Base-by-base conservation (phyloP, 805 yeast species). In the Lipomyces yamadae region DNA sequence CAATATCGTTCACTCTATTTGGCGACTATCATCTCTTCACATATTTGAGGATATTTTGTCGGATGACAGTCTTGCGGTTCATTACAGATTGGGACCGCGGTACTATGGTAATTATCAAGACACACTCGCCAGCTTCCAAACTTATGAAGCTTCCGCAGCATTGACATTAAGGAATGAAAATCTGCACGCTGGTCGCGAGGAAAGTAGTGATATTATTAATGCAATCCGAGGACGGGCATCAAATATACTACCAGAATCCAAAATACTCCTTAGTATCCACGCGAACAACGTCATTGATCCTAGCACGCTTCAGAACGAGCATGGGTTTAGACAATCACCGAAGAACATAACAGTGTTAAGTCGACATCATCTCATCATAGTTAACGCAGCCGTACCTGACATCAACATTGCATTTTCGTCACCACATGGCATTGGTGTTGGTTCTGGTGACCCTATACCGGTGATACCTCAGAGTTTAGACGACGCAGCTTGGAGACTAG, bases 401-500 rank as follows among this genome's bases (percentile, higher is more conserved):
- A 62, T 63, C n/a, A 61, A 58, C 45, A 69, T 70, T n/a, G 67
- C 68, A 1, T 64, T 69, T 24, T 39, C 71, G 11, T 35, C 72
- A 6, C 30, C 56, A 32, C 56, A 63, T 42, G 71, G 70, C 18
- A 34, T 60, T 32, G 72, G 70, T 3, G 53, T 71, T 18, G 70
- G 70, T 6, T 54, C 71, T 11, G 68, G 71, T 4, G 71, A 59
- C 58, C 74, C 72, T 3, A 63, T 66, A 24, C 56, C 70, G 11
- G 63, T 70, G 32, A 62, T 60, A 18, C 74, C 63, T 4, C 58
- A 62, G 11, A 60, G 73, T 35, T 37, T 71, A 39, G 71, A 70
- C 48, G 71, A 74, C 35, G 66, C 68, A n/a, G 64, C 72, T 13
- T 74, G 75, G 74, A 42, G 72, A 29, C 15, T 86, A 18, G 89